phyloP scores from a whole-genome alignment of 1,284 basidiomycete genomes.

The Polyporus tsugae region DNA sequence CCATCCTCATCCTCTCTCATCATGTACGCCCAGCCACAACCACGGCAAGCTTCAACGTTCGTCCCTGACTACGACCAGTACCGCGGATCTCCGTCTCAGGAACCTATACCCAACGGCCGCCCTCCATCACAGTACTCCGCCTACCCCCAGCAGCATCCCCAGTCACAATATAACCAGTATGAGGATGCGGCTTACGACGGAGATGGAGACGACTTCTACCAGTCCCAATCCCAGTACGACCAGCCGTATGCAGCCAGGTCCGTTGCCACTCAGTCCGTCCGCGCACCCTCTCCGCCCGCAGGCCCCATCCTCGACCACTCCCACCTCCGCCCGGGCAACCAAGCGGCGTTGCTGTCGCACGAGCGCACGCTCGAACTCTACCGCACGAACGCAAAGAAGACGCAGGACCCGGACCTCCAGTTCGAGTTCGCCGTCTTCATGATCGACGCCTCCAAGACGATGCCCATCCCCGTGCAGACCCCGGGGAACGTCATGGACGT shows the following conservation, averaged over 20 bases:
- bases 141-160: conserved; percentile 35
- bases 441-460: conserved; percentile 93
- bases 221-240: conserved; percentile 43
- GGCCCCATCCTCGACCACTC: conserved; percentile 89
- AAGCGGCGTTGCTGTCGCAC: conserved; percentile 92
- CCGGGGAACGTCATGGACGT: conserved; percentile 79
- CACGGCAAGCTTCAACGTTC: conserved; percentile 48
- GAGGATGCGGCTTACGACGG: conserved; percentile 44
- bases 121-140: conserved; percentile 37
- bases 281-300: conserved; percentile 61
- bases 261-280: conserved; percentile 49
- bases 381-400: conserved; percentile 97
- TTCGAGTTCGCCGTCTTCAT: conserved; percentile 99
- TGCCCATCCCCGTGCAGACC: conserved; percentile 75
- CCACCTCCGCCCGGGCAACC: conserved; percentile 92
- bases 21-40: conserved; percentile 46
- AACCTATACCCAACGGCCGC: conserved; percentile 30
- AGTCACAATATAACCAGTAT: conserved; percentile 40
- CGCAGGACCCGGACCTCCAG: conserved; percentile 96
- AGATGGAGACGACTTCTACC: conserved; percentile 51
- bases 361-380: conserved; percentile 97
- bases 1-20: conserved; percentile 4
- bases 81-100: conserved; percentile 30
- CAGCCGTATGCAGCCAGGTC: conserved; percentile 39
- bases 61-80: conserved; percentile 41